Base-by-base conservation (phyloP, 768 basidiomycete species). In the Rickenella mellea region DNA sequence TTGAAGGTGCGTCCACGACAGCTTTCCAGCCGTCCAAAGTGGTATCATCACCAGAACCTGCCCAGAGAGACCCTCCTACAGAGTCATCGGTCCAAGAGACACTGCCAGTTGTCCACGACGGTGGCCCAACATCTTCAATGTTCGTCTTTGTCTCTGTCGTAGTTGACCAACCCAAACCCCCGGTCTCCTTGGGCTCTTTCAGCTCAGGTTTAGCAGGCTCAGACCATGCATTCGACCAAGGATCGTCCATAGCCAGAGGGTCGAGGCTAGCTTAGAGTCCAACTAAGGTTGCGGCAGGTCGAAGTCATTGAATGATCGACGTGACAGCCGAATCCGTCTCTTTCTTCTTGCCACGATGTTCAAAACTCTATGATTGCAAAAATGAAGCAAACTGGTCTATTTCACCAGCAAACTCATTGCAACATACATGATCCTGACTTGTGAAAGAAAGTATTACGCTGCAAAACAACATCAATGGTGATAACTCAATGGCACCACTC, bases 211-310 rank as follows among this genome's bases (percentile, higher is more conserved):
- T 65, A 17, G 63, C 49, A 36, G 75, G 56, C 47, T 77, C 74
- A 42, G 67, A 71, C 80, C 79, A 83, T 42, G 77, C 73, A 58
- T 80, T 80, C 30, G 75, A 74, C 78, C 83, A 88, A 37, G 82
- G 78, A 59, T 87, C 78, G 50, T 85, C 82, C 81, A 85, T 85
- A 21, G 45, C 14, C 40, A n/a, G n/a, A n/a, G n/a, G n/a, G n/a
- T n/a, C n/a, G n/a, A n/a, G n/a, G n/a, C n/a, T n/a, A n/a, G n/a
- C n/a, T 38, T 36, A 43, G 48, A 27, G 43, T 42, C 41, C 46
- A 11, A 38, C 22, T n/a, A 32, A n/a, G 21, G 39, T 19, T 26
- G 33, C n/a, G 19, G 19, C 24, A 42, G 24, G 17, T 46, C 44
- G 41, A 40, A 41, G 28, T 45, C 51, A 60, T 61, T 59, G 60